Base-by-base conservation (phyloP, 352 stramenopile genomes). In the Globisporangium acanthophoron region DNA sequence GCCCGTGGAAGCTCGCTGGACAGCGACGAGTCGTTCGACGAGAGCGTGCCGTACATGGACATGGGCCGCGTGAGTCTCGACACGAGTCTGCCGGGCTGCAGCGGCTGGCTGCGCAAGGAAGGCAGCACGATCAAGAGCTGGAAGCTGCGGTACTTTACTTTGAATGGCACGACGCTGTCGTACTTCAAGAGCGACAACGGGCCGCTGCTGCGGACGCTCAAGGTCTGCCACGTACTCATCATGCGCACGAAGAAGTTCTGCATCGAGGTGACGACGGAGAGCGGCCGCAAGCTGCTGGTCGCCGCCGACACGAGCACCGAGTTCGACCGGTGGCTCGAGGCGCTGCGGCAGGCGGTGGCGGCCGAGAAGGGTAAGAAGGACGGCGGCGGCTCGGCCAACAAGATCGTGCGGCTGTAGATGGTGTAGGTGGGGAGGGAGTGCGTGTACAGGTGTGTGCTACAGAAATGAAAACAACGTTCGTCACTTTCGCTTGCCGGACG, bases 121-220 rank as follows among this genome's bases (percentile, higher is more conserved):
- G 85, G 85, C 35, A 80, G 85, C 41, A 87, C 79, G 1, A 74
- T 94, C 56, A 90, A 88, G 64, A 90, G 75, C 56, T 94, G 85
- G 85, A 94, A 94, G 59, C 70, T 76, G 16, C 78, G 85, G 8
- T 94, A 87, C 52, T 94, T 94, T 63, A 91, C 78, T 1, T 66
- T 94, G 13, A 80, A 87, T 33, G 80, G 81, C 7, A 74, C 79
- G 43, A 82, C 73, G n/a, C 61, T 94, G 54, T 86, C 80, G 50
- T 94, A 94, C 66, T 94, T 88, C 54, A 89, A 92, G 64, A 94
- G 80, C 46, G 81, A 89, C 63, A 86, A 85, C 31, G 85, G 82
- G 0, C 71, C 80, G 4, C 64, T 91, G 12, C 61, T 92, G 46
- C 72, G 76, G 41, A 87, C 70, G 59, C 71, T 85, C 35, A 85